A percentile compares a stretch with the other conserved stretches of the same genome.
These are phyloP conservation scores for Ambrosia artemisiifolia DNA, from an alignment of 129 eudicot species.

Conservation along the genomic window DNA sequence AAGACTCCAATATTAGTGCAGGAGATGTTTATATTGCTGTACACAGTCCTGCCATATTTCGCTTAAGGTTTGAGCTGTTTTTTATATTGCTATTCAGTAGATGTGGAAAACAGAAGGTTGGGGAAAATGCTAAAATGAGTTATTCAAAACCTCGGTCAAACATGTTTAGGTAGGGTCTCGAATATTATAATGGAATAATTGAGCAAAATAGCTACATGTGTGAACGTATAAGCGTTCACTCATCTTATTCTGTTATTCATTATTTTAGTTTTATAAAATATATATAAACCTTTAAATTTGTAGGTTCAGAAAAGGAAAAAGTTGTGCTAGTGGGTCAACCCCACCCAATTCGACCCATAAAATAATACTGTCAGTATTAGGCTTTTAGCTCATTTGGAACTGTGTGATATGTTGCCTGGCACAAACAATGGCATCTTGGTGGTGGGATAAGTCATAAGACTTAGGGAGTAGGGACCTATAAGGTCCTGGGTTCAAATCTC, in stretches of 20 bases:
- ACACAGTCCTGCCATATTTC: slow-evolving; percentile 58
- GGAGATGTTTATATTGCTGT: slow-evolving; percentile 71
- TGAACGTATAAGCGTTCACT: background rate
- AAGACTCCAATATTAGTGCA: slow-evolving; percentile 45
- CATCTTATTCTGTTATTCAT: background rate
- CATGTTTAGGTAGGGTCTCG: background rate
- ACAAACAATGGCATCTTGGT: too few species aligned
- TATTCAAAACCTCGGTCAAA: background rate
- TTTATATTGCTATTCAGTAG: background rate
- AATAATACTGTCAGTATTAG: background rate
- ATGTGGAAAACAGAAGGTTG: background rate
- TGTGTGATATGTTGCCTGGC: background rate
- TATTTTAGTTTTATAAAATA: background rate
- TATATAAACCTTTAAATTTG: background rate
- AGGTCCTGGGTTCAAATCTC: too few species aligned
- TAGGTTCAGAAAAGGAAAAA: background rate
- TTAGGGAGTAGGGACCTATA: too few species aligned
- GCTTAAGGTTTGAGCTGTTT: slow-evolving; percentile 60
- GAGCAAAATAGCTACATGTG: background rate
- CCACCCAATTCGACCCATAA: background rate
- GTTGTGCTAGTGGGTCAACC: background rate
- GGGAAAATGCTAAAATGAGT: background rate
- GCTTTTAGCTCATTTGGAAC: background rate
- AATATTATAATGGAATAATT: background rate
- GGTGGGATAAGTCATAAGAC: too few species aligned